Evolutionary conservation across 768 basidiomycete genomes (phyloP).

Genomic region (Pleurotus tuber-regium): DNA sequence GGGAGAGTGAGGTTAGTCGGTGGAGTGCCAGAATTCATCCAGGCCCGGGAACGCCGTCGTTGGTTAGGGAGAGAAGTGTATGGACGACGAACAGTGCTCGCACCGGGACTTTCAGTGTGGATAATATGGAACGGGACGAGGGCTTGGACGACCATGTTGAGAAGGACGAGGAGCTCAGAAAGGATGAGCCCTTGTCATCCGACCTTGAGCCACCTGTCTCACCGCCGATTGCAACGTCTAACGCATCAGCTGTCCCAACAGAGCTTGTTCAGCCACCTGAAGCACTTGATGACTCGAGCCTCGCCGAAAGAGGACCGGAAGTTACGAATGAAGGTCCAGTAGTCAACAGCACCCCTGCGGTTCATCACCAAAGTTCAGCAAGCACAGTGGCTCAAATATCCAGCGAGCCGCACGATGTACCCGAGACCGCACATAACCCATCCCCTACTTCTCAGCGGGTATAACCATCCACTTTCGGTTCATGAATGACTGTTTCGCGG

Average conservation of each 20-base stretch:
- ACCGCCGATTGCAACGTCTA: background rate
- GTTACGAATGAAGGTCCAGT: background rate
- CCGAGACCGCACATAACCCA: no score
- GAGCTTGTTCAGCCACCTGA: background rate
- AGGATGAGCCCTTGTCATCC: constrained; percentile 1
- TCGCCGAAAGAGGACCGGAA: background rate
- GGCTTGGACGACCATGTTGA: constrained; percentile 22
- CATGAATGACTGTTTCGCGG: no score
- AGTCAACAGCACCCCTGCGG: no score
- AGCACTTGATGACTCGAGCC: background rate
- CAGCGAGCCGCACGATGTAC: no score
- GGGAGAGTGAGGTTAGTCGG: constrained; percentile 86
- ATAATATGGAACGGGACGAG: constrained; percentile 29
- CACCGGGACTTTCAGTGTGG: constrained; percentile 55
- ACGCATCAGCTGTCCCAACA: background rate
- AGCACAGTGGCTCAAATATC: no score
- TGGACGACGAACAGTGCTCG: constrained; percentile 62
- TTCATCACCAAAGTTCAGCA: no score
- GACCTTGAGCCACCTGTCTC: background rate
- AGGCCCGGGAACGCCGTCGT: constrained; percentile 43
- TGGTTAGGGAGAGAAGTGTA: constrained; percentile 52
- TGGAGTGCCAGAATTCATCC: constrained; percentile 77
- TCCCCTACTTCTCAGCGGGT: no score
- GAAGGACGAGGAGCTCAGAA: constrained; percentile 25
- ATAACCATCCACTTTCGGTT: no score